Evolutionary conservation across 2,329 filamentous ascomycete species (phyloP).

Genomic region (Chrysoporthe puriensis): DNA sequence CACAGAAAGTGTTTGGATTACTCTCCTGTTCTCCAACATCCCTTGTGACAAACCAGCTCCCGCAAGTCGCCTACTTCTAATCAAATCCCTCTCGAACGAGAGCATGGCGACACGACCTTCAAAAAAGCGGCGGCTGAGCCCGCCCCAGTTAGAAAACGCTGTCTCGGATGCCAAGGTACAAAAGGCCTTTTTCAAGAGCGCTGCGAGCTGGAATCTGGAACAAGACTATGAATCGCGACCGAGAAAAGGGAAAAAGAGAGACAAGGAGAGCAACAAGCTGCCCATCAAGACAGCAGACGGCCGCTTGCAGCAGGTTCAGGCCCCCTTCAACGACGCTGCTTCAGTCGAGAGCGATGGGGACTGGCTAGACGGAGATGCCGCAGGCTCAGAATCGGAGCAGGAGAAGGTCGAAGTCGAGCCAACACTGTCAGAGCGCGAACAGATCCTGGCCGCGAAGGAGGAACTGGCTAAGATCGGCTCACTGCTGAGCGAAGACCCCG

Average conservation of each 20-base stretch:
- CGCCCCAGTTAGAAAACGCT: constrained; percentile 51
- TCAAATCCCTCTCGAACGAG: neutral
- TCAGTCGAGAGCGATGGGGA: constrained; percentile 62
- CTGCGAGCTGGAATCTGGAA: constrained; percentile 86
- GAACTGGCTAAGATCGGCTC: constrained; percentile 84
- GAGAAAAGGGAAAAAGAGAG: constrained; percentile 75
- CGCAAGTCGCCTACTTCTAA: neutral
- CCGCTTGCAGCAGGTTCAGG: constrained; percentile 56
- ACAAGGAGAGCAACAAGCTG: constrained; percentile 72
- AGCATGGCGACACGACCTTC: constrained; percentile 53
- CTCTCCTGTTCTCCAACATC: neutral
- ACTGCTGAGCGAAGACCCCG: constrained; percentile 86
- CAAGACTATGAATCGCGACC: constrained; percentile 85
- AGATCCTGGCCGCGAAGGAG: constrained; percentile 87
- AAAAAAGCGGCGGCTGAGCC: constrained; percentile 63
- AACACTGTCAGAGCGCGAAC: constrained; percentile 72
- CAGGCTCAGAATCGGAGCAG: constrained; percentile 46
- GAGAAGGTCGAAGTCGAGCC: constrained; percentile 55
- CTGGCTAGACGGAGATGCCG: constrained; percentile 63
- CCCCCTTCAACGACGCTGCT: constrained; percentile 57
- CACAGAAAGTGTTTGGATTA: neutral
- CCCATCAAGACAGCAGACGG: constrained; percentile 89
- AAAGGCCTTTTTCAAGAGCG: constrained; percentile 72
- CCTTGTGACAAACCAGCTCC: neutral
- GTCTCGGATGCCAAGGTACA: constrained; percentile 47